A percentile compares a stretch with the other conserved stretches of the same genome.
These are phyloP conservation scores for Clavariopsis aquatica DNA, from an alignment of 495 filamentous ascomycete species.

Conservation along the genomic window DNA sequence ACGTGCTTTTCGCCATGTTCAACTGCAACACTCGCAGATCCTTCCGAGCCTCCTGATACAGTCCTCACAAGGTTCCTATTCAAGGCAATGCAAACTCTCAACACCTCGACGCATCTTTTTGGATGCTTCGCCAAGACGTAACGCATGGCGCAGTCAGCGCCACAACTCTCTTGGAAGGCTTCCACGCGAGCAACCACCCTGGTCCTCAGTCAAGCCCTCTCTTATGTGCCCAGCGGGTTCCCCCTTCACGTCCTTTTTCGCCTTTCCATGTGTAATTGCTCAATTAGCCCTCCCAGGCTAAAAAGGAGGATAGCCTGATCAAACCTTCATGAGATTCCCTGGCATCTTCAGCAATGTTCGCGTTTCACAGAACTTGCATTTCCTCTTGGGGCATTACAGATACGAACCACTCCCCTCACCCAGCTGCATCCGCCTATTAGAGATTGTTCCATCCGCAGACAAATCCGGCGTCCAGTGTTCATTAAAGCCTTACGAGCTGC, in stretches of 20 bases:
- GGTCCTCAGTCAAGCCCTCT: too few relatives aligned
- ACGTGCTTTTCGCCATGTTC: too few relatives aligned
- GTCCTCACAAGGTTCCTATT: too few relatives aligned
- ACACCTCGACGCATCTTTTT: too few relatives aligned
- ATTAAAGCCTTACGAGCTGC: conserved; percentile 24
- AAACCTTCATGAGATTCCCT: conserved; percentile 11
- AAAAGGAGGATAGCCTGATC: background rate
- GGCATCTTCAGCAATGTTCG: conserved; percentile 12
- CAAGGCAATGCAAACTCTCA: too few relatives aligned
- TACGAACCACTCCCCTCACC: conserved; percentile 27
- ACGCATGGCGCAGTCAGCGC: background rate
- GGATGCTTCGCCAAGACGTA: background rate
- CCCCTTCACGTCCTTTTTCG: background rate
- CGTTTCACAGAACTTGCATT: conserved; percentile 18
- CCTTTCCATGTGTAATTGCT: background rate
- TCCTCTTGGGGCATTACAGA: conserved; percentile 22
- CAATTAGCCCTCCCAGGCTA: background rate
- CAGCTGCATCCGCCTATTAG: conserved; percentile 26
- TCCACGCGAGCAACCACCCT: too few relatives aligned
- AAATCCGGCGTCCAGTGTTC: conserved; percentile 18
- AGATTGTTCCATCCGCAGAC: conserved; percentile 19
- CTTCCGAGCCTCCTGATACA: too few relatives aligned
- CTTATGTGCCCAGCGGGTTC: too few relatives aligned
- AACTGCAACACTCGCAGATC: too few relatives aligned
- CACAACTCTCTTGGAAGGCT: background rate